Conservation (phyloP, 2,329 filamentous ascomycete genomes). For the Diplodia intermedia region DNA sequence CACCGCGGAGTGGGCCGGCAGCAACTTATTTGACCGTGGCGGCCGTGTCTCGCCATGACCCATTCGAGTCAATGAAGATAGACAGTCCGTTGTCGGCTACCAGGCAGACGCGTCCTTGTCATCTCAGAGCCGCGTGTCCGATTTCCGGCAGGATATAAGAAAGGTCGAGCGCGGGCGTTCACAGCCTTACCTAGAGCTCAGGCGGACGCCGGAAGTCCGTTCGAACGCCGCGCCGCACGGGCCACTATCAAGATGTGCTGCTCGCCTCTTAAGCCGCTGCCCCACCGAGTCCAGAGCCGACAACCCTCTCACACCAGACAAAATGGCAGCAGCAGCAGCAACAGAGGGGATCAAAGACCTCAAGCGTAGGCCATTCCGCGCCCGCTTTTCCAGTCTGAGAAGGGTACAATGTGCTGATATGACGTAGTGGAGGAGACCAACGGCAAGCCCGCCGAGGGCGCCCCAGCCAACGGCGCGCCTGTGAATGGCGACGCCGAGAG, state of each 20-base stretch:
- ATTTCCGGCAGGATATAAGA: conserved; percentile 4
- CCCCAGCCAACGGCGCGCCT: conserved; percentile 33
- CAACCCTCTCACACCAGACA: conserved; percentile 21
- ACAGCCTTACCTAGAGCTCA: conserved; percentile 13
- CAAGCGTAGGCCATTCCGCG: conserved; percentile 43
- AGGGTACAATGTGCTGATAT: conserved; percentile 1
- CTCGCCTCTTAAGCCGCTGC: conserved; percentile 26
- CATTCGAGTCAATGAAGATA: conserved; percentile 11
- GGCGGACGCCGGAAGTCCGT: conserved; percentile 24
- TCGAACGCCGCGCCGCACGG: conserved; percentile 26
- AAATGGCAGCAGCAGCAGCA: conserved; percentile 50
- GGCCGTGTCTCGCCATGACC: conserved; percentile 15
- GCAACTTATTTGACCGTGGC: conserved; percentile 3
- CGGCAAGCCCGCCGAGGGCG: conserved; percentile 43
- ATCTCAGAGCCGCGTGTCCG: not conserved
- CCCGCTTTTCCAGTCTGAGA: not conserved
- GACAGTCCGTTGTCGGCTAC: conserved; percentile 19
- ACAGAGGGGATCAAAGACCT: conserved; percentile 48
- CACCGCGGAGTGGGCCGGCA: not conserved
- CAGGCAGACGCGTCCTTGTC: not conserved
- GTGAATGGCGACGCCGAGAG: conserved; percentile 48
- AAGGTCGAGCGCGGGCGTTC: not conserved
- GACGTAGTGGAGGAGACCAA: conserved; percentile 47
- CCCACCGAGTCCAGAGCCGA: conserved; percentile 3
- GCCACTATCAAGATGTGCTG: conserved; percentile 27